Evolutionary conservation across 2,329 filamentous ascomycete genomes (phyloP).

Genomic region (Apiospora rasikravindrae): DNA sequence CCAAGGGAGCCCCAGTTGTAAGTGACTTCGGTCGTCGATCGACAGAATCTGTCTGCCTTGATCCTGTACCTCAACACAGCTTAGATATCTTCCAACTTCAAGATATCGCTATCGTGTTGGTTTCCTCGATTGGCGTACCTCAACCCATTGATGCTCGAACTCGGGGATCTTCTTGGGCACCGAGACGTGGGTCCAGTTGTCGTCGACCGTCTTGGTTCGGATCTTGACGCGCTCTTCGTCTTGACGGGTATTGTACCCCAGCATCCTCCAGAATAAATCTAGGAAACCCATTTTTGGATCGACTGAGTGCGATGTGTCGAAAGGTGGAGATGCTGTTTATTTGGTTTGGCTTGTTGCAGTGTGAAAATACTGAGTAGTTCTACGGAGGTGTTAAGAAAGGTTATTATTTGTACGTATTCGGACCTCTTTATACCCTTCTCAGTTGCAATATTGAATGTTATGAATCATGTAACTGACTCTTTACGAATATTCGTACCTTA

Average conservation of each 20-base stretch:
- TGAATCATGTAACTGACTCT: neutral
- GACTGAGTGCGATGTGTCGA: neutral
- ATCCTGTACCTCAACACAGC: neutral
- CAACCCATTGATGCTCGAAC: neutral
- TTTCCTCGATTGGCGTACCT: neutral
- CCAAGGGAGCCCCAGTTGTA: neutral
- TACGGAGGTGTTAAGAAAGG: neutral
- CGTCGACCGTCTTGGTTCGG: conserved; percentile 2
- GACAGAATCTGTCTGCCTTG: neutral
- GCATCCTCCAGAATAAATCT: neutral
- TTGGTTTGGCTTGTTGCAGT: no score
- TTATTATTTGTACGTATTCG: neutral
- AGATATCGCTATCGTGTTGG: neutral
- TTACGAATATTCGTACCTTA: no score
- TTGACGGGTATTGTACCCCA: neutral
- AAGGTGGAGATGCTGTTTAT: neutral
- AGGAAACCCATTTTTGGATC: neutral
- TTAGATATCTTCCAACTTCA: no score
- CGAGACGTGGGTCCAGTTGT: conserved; percentile 10
- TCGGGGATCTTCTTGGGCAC: conserved; percentile 12
- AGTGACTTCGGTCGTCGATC: neutral
- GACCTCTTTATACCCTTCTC: neutral
- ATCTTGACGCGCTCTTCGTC: neutral
- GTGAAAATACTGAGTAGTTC: neutral
- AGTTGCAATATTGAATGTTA: neutral